phyloP scores from a whole-genome alignment of 768 basidiomycete genomes.

The Hydnomerulius pinastri region DNA sequence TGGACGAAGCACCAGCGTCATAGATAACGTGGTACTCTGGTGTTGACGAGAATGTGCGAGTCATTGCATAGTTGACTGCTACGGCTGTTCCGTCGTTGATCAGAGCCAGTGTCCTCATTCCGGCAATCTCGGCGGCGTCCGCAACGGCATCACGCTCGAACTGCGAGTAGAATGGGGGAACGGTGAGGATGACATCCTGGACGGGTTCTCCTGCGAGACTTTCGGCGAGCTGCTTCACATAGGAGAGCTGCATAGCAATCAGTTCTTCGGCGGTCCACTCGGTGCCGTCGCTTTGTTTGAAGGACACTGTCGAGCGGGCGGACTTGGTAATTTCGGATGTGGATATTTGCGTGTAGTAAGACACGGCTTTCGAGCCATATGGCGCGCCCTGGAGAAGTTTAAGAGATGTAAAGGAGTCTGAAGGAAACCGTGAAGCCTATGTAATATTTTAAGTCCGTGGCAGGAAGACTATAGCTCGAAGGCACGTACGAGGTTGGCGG shows the following conservation, averaged over 20 bases:
- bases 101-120: slow-evolving; percentile 78
- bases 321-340: slow-evolving; percentile 54
- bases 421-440: slow-evolving; percentile 90
- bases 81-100: slow-evolving; percentile 93
- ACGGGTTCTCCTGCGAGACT: slow-evolving; percentile 73
- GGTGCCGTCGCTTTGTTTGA: slow-evolving; percentile 61
- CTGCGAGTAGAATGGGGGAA: slow-evolving; percentile 89
- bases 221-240: slow-evolving; percentile 89
- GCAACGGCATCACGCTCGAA: slow-evolving; percentile 89
- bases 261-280: slow-evolving; percentile 89
- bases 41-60: slow-evolving; percentile 70
- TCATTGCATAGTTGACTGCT: slow-evolving; percentile 99
- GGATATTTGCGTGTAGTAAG: slow-evolving; percentile 60
- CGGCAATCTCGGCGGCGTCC: slow-evolving; percentile 91
- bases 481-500: slow-evolving; percentile 76
- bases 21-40: slow-evolving; percentile 90
- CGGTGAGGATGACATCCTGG: slow-evolving; percentile 82
- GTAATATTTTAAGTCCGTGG: slow-evolving; percentile 2
- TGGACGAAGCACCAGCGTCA: slow-evolving; percentile 88
- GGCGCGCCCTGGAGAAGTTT: slow-evolving; percentile 82
- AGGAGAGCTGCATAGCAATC: slow-evolving; percentile 90
- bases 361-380: slow-evolving; percentile 55
- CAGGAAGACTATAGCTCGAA: not conserved
- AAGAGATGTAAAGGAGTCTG: slow-evolving; percentile 80
- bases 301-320: slow-evolving; percentile 57